These are phyloP conservation scores for Acanthamoeba polyphaga DNA, from an alignment of 208 protist species.

Conservation along the genomic window DNA sequence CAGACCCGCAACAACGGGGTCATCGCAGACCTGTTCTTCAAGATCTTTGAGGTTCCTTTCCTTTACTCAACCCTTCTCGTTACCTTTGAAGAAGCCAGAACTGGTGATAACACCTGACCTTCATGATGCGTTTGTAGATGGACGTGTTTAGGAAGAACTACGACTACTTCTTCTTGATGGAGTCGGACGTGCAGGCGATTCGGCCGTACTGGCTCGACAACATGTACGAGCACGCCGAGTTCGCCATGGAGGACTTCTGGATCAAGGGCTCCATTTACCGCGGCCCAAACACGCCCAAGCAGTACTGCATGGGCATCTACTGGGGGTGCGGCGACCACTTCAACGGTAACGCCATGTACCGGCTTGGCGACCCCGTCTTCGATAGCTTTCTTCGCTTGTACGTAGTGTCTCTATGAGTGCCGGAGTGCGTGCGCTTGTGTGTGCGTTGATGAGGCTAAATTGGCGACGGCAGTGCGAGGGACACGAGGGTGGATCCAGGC, in stretches of 20 bases:
- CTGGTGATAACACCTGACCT: not conserved
- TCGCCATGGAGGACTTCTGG: conserved; percentile 66
- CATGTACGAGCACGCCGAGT: conserved; percentile 72
- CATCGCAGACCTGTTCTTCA: conserved; percentile 68
- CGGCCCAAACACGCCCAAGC: not conserved
- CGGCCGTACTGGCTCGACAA: conserved; percentile 74
- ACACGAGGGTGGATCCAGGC: conserved; percentile 51
- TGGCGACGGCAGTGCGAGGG: not conserved
- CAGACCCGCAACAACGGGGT: conserved; percentile 55
- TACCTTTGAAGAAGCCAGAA: not conserved
- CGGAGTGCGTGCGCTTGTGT: not conserved
- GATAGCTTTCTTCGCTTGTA: conserved; percentile 66
- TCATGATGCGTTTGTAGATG: not conserved
- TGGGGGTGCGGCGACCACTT: conserved; percentile 74
- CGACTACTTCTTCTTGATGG: conserved; percentile 75
- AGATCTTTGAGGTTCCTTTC: conserved; percentile 29
- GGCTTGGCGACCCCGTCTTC: conserved; percentile 66
- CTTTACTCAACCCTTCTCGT: not conserved
- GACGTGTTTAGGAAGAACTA: conserved; percentile 39
- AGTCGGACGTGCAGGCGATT: conserved; percentile 57
- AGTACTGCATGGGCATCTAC: conserved; percentile 73
- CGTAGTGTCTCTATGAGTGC: not conserved
- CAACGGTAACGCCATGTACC: conserved; percentile 70
- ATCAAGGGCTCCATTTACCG: conserved; percentile 73
- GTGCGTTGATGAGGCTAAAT: not conserved